Conservation (phyloP, 176 grass and related monocot species). For the Cenchrus fungigraminus region DNA sequence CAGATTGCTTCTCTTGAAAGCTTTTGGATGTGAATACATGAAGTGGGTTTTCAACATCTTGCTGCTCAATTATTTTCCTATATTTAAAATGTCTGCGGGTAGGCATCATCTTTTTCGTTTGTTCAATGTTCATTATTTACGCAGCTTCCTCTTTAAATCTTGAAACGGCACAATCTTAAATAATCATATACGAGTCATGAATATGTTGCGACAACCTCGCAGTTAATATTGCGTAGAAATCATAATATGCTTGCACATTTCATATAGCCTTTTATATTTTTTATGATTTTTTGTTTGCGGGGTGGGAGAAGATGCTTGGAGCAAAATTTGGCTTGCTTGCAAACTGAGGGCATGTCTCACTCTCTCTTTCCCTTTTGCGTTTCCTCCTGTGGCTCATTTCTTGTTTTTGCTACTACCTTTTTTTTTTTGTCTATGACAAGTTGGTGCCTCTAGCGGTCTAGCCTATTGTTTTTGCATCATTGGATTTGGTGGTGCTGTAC, state of each 20-base stretch:
- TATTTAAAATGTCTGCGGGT: not conserved
- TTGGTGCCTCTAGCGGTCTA: not conserved
- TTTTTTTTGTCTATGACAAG: not conserved
- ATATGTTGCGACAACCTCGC: not conserved
- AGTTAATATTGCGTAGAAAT: not conserved
- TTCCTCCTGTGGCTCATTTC: not conserved
- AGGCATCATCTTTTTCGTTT: not conserved
- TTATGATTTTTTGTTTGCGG: not conserved
- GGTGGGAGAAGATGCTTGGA: not conserved
- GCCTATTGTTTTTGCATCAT: slow-evolving; percentile 45
- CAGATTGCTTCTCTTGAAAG: not conserved
- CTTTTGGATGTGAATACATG: not conserved
- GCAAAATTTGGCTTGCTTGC: slow-evolving; percentile 26
- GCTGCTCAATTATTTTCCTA: not conserved
- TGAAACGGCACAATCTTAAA: not conserved
- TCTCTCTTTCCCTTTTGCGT: slow-evolving; percentile 6
- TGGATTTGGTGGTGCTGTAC: slow-evolving; percentile 51
- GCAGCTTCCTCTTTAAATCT: not conserved
- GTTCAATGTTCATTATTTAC: not conserved
- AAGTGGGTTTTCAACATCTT: not conserved
- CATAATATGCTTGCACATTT: not conserved
- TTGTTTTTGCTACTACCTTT: not conserved
- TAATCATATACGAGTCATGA: not conserved
- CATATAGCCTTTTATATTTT: not conserved
- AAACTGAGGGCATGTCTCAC: not conserved